A percentile compares a stretch with the other conserved stretches of the same genome.
These are phyloP conservation scores for Leccinum uliginosum DNA, from an alignment of 768 basidiomycete species.

Conservation along the genomic window DNA sequence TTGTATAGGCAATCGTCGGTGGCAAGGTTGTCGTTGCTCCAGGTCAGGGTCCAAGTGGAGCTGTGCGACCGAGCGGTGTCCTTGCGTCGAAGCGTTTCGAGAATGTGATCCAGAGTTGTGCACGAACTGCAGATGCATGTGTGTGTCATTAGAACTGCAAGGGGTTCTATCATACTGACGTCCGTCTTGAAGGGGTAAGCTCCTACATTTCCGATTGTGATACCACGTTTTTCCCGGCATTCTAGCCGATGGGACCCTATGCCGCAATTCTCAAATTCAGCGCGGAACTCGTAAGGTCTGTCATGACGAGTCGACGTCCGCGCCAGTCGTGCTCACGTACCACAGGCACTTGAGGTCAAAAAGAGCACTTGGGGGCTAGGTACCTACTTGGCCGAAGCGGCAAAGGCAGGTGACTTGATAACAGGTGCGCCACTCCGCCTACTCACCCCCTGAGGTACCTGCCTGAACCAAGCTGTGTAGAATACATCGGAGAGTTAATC, in stretches of 20 bases:
- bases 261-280: slow-evolving; percentile 50
- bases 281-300: slow-evolving; percentile 41
- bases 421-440: slow-evolving; percentile 28
- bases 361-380: slow-evolving; percentile 51
- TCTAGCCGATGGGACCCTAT: slow-evolving; percentile 32
- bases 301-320: neutral
- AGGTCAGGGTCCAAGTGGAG: slow-evolving; percentile 18
- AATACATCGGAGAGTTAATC: slow-evolving; percentile 65
- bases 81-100: slow-evolving; percentile 44
- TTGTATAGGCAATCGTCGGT: slow-evolving; percentile 47
- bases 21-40: slow-evolving; percentile 54
- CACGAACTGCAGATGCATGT: slow-evolving; percentile 46
- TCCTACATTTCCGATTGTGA: neutral
- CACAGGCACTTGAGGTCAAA: slow-evolving; percentile 40
- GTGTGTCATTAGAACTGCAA: slow-evolving; percentile 11
- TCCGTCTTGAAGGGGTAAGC: slow-evolving; percentile 22
- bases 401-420: slow-evolving; percentile 43
- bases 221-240: neutral
- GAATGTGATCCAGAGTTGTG: slow-evolving; percentile 75
- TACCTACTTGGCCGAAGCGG: slow-evolving; percentile 45
- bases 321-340: slow-evolving; percentile 4
- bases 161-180: neutral
- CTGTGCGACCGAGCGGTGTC: slow-evolving; percentile 44
- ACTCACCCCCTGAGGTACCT: neutral
- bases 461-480: slow-evolving; percentile 30